Percentiles rank a stretch among this genome's conserved stretches.
Conservation (phyloP, 768 basidiomycete genomes). For the Suillus lakei region DNA sequence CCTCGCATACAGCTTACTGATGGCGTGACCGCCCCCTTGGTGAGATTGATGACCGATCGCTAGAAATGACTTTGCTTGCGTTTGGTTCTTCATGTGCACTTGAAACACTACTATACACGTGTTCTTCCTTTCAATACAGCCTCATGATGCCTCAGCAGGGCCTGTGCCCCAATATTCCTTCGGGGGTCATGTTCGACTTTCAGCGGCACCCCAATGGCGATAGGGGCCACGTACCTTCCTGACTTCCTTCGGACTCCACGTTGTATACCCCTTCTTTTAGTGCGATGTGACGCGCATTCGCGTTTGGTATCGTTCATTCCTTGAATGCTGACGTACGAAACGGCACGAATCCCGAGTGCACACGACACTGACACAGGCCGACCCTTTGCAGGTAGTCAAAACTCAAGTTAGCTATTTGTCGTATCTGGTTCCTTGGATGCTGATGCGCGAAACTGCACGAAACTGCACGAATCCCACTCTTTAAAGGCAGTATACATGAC, state of each 20-base stretch:
- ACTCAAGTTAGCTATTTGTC: slow-evolving; percentile 61
- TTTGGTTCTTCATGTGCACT: not conserved
- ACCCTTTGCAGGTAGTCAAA: slow-evolving; percentile 77
- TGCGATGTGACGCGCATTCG: slow-evolving; percentile 60
- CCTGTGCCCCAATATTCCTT: not conserved
- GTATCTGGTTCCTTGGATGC: too few species aligned
- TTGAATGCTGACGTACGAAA: slow-evolving; percentile 67
- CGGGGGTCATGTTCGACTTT: not conserved
- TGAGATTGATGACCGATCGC: slow-evolving; percentile 1
- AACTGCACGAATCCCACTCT: not conserved
- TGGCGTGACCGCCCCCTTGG: not conserved
- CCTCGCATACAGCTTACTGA: not conserved
- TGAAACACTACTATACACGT: not conserved
- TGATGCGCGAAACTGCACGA: too few species aligned
- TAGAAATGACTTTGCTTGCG: not conserved
- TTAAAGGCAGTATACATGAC: slow-evolving; percentile 1
- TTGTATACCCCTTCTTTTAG: slow-evolving; percentile 53
- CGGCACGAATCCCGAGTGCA: slow-evolving; percentile 47
- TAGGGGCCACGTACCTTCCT: slow-evolving; percentile 43
- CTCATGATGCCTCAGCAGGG: not conserved
- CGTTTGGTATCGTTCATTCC: slow-evolving; percentile 59
- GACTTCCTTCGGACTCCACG: slow-evolving; percentile 56
- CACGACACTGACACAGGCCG: slow-evolving; percentile 13
- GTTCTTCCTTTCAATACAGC: not conserved
- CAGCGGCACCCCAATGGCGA: not conserved